Percentiles rank a stretch among this genome's conserved stretches.
These are phyloP conservation scores for Mychonastes homosphaera DNA, from an alignment of 139 green algal species.

Conservation along the genomic window DNA sequence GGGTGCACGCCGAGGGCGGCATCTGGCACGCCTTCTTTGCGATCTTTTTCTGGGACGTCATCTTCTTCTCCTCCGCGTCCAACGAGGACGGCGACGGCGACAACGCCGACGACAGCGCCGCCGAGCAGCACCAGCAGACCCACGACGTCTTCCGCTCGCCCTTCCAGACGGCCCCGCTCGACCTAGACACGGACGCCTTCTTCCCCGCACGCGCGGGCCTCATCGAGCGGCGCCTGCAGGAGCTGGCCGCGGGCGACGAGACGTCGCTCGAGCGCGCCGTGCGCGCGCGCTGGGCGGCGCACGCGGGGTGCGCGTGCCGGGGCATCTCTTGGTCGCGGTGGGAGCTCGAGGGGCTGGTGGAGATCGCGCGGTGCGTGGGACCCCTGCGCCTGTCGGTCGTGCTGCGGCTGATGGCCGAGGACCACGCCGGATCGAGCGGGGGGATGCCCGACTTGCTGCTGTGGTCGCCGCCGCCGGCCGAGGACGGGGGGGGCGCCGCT, in stretches of 20 bases:
- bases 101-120: no score
- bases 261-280: not conserved
- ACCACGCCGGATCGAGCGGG: slow-evolving; percentile 53
- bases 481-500: slow-evolving; percentile 19
- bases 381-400: slow-evolving; percentile 53
- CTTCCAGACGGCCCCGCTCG: slow-evolving; percentile 74
- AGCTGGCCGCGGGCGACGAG: slow-evolving; percentile 23
- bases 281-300: slow-evolving; percentile 33
- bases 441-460: slow-evolving; percentile 78
- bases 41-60: slow-evolving; percentile 62
- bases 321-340: slow-evolving; percentile 67
- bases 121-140: no score
- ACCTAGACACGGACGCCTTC: slow-evolving; percentile 66
- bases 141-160: slow-evolving; percentile 60
- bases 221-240: slow-evolving; percentile 46
- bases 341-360: slow-evolving; percentile 43
- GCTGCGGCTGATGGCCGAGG: slow-evolving; percentile 60
- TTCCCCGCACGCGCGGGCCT: slow-evolving; percentile 35
- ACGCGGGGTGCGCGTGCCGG: slow-evolving; percentile 36
- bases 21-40: slow-evolving; percentile 71
- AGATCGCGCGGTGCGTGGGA: slow-evolving; percentile 63
- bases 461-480: slow-evolving; percentile 36
- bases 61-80: no score
- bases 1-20: slow-evolving; percentile 62
- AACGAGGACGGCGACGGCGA: no score